These are phyloP conservation scores for Cryptococcus sp. DNA, from an alignment of 1,284 basidiomycete species.

Conservation along the genomic window DNA sequence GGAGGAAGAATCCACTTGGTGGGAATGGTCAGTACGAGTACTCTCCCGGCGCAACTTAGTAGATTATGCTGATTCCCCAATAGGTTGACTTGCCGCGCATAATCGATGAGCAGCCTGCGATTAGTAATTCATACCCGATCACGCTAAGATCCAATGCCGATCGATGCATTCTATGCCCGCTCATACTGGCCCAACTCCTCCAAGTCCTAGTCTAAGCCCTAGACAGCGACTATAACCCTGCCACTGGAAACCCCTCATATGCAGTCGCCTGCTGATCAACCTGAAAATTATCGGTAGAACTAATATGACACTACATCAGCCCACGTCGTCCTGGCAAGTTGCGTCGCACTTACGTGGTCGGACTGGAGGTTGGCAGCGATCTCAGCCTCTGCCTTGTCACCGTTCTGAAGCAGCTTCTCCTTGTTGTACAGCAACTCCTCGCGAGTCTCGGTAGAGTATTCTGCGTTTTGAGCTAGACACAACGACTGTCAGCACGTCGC, in stretches of 20 bases:
- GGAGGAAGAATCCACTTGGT: neutral
- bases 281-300: constrained; percentile 18
- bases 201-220: neutral
- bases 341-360: constrained; percentile 51
- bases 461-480: constrained; percentile 82
- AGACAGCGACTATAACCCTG: neutral
- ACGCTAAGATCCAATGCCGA: neutral
- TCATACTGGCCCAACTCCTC: neutral
- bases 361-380: constrained; percentile 88
- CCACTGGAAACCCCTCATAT: neutral
- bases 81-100: constrained; percentile 11
- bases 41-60: neutral
- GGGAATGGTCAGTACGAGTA: constrained; percentile 1
- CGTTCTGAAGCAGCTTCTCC: constrained; percentile 90
- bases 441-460: constrained; percentile 95
- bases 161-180: neutral
- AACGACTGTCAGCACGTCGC: constrained; percentile 2
- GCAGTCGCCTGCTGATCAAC: neutral
- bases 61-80: neutral
- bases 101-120: neutral
- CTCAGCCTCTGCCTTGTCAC: constrained; percentile 94
- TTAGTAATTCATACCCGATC: neutral
- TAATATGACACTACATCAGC: neutral
- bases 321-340: neutral
- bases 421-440: constrained; percentile 99